Evolutionary conservation across 2,329 filamentous ascomycete genomes (phyloP).

Genomic region (Nakataea oryzae): DNA sequence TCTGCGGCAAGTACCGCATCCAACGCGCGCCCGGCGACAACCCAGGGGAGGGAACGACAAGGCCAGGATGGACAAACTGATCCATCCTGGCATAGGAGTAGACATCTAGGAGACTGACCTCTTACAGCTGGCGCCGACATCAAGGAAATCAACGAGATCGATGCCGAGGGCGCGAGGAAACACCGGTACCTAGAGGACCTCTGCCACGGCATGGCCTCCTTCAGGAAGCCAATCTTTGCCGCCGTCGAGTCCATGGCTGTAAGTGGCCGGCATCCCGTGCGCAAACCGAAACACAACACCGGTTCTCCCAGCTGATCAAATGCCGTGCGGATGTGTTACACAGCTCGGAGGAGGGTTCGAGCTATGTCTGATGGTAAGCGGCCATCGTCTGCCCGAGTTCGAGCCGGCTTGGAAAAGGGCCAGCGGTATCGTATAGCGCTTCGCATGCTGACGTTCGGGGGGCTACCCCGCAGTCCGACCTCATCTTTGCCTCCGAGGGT

Average conservation of each 20-base stretch:
- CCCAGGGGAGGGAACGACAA: not conserved
- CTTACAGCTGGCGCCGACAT: constrained; percentile 22
- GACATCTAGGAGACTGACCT: not conserved
- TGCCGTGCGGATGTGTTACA: not conserved
- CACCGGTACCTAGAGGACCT: constrained; percentile 27
- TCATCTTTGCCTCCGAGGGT: constrained; percentile 18
- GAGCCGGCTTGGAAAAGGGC: not conserved
- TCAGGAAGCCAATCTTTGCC: constrained; percentile 35
- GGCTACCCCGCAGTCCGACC: constrained; percentile 23
- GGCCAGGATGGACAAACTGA: not conserved
- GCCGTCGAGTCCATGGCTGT: constrained; percentile 40
- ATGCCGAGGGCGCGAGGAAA: constrained; percentile 15
- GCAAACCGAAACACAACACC: not conserved
- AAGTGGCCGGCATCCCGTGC: constrained; percentile 13
- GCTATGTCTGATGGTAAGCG: constrained; percentile 31
- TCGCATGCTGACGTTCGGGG: constrained; percentile 1
- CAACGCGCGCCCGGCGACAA: not conserved
- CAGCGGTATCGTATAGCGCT: not conserved
- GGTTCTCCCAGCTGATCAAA: not conserved
- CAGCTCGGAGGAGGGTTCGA: constrained; percentile 41
- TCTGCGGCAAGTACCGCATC: not conserved
- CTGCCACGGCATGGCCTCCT: constrained; percentile 20
- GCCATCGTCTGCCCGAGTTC: not conserved
- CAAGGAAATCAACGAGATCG: constrained; percentile 19
- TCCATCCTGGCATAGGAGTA: no score